A percentile compares a stretch with the other conserved stretches of the same genome.
phyloP scores from a whole-genome alignment of 257 asterid genomes.

The Mentha longifolia region DNA sequence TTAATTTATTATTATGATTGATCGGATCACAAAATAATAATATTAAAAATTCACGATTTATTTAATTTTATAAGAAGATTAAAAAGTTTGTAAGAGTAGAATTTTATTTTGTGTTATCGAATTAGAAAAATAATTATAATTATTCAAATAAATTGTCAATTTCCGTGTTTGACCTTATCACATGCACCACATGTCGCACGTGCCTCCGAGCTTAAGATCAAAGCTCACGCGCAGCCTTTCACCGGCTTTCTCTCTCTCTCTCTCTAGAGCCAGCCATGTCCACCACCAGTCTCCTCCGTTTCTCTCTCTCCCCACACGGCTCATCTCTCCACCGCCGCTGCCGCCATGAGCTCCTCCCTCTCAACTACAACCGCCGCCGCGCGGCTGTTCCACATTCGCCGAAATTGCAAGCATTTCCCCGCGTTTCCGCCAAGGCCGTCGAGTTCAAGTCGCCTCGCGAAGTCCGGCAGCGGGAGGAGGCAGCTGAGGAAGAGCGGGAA shows the following conservation, averaged over 20 bases:
- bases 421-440: slow-evolving; percentile 61
- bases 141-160: slow-evolving; percentile 3
- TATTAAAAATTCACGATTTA: too few species aligned
- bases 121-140: too few species aligned
- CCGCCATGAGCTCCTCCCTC: slow-evolving; percentile 34
- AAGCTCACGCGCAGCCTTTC: slow-evolving; percentile 29
- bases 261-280: slow-evolving; percentile 47
- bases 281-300: slow-evolving; percentile 64
- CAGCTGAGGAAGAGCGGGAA: slow-evolving; percentile 37
- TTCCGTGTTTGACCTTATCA: slow-evolving; percentile 34
- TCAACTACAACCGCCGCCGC: slow-evolving; percentile 36
- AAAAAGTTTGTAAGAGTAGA: too few species aligned
- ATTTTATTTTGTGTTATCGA: too few species aligned
- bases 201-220: slow-evolving; percentile 29
- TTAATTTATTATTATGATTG: background rate
- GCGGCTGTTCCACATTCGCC: slow-evolving; percentile 37
- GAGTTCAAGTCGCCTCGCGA: slow-evolving; percentile 45
- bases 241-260: slow-evolving; percentile 36
- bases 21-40: background rate
- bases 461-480: slow-evolving; percentile 37
- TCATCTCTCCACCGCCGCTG: slow-evolving; percentile 43
- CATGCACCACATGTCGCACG: slow-evolving; percentile 51
- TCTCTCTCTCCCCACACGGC: slow-evolving; percentile 51
- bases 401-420: slow-evolving; percentile 31
- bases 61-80: too few species aligned